These are phyloP conservation scores for Pythium phragmiticola DNA, from an alignment of 352 stramenopile species.

Conservation along the genomic window DNA sequence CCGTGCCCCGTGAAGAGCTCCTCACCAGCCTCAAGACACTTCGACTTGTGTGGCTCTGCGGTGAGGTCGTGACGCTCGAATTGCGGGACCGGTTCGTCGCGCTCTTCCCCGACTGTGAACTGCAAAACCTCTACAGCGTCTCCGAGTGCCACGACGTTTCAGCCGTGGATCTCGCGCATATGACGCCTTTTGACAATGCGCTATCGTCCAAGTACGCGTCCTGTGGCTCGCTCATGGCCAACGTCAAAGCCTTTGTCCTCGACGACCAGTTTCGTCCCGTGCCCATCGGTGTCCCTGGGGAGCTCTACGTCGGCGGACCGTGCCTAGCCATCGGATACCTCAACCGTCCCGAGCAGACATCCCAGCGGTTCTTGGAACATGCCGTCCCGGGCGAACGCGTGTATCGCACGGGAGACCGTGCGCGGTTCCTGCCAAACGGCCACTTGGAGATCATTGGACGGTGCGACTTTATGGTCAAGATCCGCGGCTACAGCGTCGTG, in stretches of 20 bases:
- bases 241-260: slow-evolving; percentile 74
- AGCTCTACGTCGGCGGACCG: slow-evolving; percentile 86
- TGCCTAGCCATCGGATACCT: slow-evolving; percentile 87
- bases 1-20: slow-evolving; percentile 51
- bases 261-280: slow-evolving; percentile 70
- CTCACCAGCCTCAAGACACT: slow-evolving; percentile 61
- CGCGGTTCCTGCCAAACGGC: slow-evolving; percentile 87
- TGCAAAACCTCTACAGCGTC: slow-evolving; percentile 94
- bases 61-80: slow-evolving; percentile 92
- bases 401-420: slow-evolving; percentile 92
- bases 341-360: slow-evolving; percentile 73
- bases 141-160: slow-evolving; percentile 93
- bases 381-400: slow-evolving; percentile 70
- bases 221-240: slow-evolving; percentile 85
- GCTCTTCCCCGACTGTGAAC: slow-evolving; percentile 78
- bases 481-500: slow-evolving; percentile 94
- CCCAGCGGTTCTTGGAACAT: slow-evolving; percentile 74
- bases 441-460: slow-evolving; percentile 92
- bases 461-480: slow-evolving; percentile 96
- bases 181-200: slow-evolving; percentile 69
- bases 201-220: slow-evolving; percentile 87
- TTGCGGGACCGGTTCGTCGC: slow-evolving; percentile 84
- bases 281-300: slow-evolving; percentile 64
- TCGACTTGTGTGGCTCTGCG: slow-evolving; percentile 90
- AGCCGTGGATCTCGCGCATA: slow-evolving; percentile 71